These are phyloP conservation scores for Mrakia hoshinonis DNA, from an alignment of 768 basidiomycete genomes.

Conservation along the genomic window DNA sequence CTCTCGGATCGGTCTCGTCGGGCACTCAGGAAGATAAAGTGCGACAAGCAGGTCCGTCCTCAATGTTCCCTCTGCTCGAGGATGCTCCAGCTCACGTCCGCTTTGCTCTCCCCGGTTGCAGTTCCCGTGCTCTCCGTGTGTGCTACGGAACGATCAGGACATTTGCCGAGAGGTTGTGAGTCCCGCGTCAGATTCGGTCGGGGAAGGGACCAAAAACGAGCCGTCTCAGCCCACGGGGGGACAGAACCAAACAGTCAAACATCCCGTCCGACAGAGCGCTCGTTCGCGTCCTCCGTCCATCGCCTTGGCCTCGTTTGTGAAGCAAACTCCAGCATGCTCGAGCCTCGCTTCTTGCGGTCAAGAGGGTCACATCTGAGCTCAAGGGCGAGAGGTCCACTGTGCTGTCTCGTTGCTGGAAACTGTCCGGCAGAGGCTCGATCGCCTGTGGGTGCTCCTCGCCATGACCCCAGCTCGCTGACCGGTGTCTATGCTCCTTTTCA, in stretches of 20 bases:
- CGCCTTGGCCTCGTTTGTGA: neutral
- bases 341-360: too few species aligned
- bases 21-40: neutral
- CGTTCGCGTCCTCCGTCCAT: neutral
- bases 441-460: neutral
- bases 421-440: too few species aligned
- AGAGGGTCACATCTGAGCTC: too few species aligned
- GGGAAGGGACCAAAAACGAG: neutral
- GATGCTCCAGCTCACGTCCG: neutral
- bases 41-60: neutral
- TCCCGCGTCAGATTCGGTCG: neutral
- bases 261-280: neutral
- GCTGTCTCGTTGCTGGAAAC: too few species aligned
- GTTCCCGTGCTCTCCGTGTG: conserved; percentile 20
- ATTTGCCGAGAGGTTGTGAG: conserved; percentile 23
- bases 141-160: conserved; percentile 6
- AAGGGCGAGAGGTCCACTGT: too few species aligned
- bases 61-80: too few species aligned
- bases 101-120: neutral
- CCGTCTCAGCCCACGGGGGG: neutral
- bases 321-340: neutral
- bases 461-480: neutral
- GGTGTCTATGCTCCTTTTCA: neutral
- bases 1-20: neutral
- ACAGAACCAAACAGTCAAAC: neutral